Conservation (phyloP, 306 rosid species). For the Luffa acutangula region DNA sequence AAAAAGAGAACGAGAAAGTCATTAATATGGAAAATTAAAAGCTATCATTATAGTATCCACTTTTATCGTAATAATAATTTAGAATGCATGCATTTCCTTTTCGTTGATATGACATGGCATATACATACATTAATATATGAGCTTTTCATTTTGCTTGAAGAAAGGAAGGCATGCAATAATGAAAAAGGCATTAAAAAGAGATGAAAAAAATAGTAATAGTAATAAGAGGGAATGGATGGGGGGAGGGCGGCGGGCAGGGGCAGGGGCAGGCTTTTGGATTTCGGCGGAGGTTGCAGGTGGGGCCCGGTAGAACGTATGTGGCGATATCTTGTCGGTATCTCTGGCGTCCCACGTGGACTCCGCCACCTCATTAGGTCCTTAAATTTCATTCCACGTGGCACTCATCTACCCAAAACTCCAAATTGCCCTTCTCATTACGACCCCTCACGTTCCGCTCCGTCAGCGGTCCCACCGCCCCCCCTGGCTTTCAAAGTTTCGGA, state of each 20-base stretch:
- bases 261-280: neutral
- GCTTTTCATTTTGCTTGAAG: too few species aligned
- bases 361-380: neutral
- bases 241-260: neutral
- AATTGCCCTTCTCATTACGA: neutral
- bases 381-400: neutral
- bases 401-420: too few species aligned
- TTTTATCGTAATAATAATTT: too few species aligned
- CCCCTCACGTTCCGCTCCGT: neutral
- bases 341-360: conserved; percentile 8
- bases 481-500: neutral
- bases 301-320: neutral
- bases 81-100: neutral
- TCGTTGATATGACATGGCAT: neutral
- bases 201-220: neutral
- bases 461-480: neutral
- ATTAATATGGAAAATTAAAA: too few species aligned
- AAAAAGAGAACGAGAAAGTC: too few species aligned
- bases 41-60: too few species aligned
- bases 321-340: neutral
- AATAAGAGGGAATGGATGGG: neutral
- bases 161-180: neutral
- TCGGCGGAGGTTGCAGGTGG: neutral
- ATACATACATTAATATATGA: too few species aligned
- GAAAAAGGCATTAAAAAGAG: neutral